These are phyloP conservation scores for Sugiyamaella japonica DNA, from an alignment of 1,139 yeast genomes.

Conservation along the genomic window DNA sequence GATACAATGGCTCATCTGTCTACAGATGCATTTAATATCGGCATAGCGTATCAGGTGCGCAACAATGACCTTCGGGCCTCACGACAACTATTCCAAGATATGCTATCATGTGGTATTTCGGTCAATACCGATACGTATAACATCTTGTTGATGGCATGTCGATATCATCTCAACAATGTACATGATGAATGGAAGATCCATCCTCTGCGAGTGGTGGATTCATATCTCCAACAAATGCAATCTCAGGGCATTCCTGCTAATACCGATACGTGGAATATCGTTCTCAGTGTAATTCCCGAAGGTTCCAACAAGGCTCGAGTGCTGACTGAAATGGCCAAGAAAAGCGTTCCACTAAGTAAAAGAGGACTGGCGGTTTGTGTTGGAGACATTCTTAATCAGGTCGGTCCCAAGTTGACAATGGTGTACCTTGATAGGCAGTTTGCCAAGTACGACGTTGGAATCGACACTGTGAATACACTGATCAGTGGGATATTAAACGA, in stretches of 20 bases:
- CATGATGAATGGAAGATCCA: constrained; percentile 39
- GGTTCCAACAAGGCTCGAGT: constrained; percentile 25
- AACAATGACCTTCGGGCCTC: constrained; percentile 47
- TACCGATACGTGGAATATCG: constrained; percentile 44
- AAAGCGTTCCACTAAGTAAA: constrained; percentile 27
- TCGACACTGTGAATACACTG: constrained; percentile 20
- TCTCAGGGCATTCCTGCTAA: constrained; percentile 38
- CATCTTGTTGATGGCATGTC: constrained; percentile 37
- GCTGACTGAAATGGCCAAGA: constrained; percentile 29
- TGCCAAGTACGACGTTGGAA: constrained; percentile 19
- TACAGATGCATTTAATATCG: constrained; percentile 46
- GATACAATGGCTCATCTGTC: constrained; percentile 41
- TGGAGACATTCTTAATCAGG: constrained; percentile 26
- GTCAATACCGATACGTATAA: constrained; percentile 50
- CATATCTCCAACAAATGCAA: constrained; percentile 40
- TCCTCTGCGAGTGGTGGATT: constrained; percentile 27
- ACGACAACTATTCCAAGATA: constrained; percentile 45
- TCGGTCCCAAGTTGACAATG: constrained; percentile 30
- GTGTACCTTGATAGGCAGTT: constrained; percentile 23
- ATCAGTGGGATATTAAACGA: constrained; percentile 21
- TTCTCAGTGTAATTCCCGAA: constrained; percentile 28
- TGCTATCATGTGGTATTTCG: constrained; percentile 40
- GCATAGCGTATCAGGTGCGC: constrained; percentile 45
- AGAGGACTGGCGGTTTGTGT: constrained; percentile 29
- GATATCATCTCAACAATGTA: constrained; percentile 35